phyloP scores from a whole-genome alignment of 228 moss, liverwort and hornwort species.

The Sphagnum magellanicum region DNA sequence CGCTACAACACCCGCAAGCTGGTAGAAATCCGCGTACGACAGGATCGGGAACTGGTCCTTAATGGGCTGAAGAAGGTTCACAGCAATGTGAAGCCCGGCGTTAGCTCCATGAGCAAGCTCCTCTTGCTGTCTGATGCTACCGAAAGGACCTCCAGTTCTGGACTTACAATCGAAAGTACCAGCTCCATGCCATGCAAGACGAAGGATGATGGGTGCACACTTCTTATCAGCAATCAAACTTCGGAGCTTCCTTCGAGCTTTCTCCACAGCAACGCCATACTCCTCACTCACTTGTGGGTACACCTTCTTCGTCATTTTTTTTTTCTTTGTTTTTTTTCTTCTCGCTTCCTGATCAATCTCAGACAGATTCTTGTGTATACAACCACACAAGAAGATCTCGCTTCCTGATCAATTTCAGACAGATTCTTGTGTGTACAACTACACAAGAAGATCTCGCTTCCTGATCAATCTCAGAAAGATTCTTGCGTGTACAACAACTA shows the following conservation, averaged over 20 bases:
- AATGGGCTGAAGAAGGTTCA: conserved; percentile 70
- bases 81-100: conserved; percentile 79
- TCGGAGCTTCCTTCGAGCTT: conserved; percentile 41
- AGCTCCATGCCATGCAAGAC: conserved; percentile 91
- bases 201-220: conserved; percentile 72
- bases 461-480: too few relatives aligned
- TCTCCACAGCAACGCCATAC: conserved; percentile 35
- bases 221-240: conserved; percentile 68
- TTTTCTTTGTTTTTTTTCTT: too few relatives aligned
- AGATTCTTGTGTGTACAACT: too few relatives aligned
- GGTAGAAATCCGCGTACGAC: conserved; percentile 66
- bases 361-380: too few relatives aligned
- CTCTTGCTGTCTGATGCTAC: conserved; percentile 72
- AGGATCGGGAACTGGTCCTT: conserved; percentile 54
- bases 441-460: too few relatives aligned
- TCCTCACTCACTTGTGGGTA: conserved; percentile 45
- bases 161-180: conserved; percentile 71
- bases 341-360: too few relatives aligned
- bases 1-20: conserved; percentile 76
- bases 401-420: too few relatives aligned
- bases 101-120: conserved; percentile 84
- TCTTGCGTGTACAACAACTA: too few relatives aligned
- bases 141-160: conserved; percentile 84
- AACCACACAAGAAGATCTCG: too few relatives aligned
- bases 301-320: conserved; percentile 25